Percentiles rank a stretch among this genome's conserved stretches.
phyloP scores from a whole-genome alignment of 2,329 filamentous ascomycete genomes.

The Aspergillus luchuensis region DNA sequence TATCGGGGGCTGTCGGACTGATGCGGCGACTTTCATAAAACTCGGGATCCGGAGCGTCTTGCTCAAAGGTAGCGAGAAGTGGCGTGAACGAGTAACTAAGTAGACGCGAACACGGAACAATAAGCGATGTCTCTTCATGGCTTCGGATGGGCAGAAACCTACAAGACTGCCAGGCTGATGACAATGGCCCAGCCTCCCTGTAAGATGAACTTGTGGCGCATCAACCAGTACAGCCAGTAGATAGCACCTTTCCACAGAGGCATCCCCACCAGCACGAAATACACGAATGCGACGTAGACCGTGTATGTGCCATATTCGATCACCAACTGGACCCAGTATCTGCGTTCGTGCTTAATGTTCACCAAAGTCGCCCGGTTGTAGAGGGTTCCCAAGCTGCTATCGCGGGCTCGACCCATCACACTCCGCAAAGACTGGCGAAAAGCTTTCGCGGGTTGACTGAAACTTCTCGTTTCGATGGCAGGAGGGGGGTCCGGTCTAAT shows the following conservation, averaged over 20 bases:
- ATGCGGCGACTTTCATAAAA: constrained; percentile 19
- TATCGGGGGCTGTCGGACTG: constrained; percentile 33
- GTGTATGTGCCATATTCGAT: constrained; percentile 46
- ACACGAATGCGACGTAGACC: constrained; percentile 43
- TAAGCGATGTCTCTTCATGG: not conserved
- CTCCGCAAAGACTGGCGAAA: not conserved
- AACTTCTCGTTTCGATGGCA: not conserved
- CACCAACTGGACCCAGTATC: constrained; percentile 37
- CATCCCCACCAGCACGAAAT: constrained; percentile 50
- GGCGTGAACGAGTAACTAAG: constrained; percentile 34
- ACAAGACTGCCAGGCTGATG: constrained; percentile 41
- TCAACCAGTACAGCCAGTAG: constrained; percentile 47
- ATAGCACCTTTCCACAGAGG: constrained; percentile 51
- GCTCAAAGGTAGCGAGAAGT: constrained; percentile 37
- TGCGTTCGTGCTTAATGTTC: constrained; percentile 27
- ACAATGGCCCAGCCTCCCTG: constrained; percentile 46
- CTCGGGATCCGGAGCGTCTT: constrained; percentile 29
- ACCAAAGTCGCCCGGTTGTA: constrained; percentile 15
- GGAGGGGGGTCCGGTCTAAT: not conserved
- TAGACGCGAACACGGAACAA: not conserved
- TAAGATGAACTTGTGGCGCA: constrained; percentile 45
- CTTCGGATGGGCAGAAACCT: constrained; percentile 15
- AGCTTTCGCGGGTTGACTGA: not conserved
- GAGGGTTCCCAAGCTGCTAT: constrained; percentile 9
- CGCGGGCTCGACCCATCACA: not conserved